Base-by-base conservation (phyloP, 2,329 filamentous ascomycete genomes). In the Mycosphaerella sp. region DNA sequence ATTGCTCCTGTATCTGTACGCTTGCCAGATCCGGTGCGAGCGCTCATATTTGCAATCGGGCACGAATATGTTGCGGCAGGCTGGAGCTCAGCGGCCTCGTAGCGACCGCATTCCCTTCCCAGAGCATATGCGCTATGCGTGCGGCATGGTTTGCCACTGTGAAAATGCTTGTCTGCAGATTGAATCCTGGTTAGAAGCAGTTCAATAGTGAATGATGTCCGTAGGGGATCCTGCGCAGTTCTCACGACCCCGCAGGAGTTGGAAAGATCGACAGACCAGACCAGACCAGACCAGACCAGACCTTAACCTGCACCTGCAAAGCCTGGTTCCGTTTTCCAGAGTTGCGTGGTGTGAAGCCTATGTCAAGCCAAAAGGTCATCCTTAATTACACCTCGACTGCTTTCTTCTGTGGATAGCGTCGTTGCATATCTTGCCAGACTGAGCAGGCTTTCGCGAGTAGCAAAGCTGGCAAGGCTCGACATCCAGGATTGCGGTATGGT, bases 21-120 rank as follows among this genome's bases (percentile, higher is more conserved):
- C 16, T 36, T 53, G 35, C 54, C 50, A 39, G 45, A 25, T 35
- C 43, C 50, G 42, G 55, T 56, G 57, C 57, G 57, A 58, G 42
- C 57, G 57, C 55, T 59, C 57, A 59, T 59, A 13, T 28, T 53
- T 47, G 14, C 21, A 37, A 12, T 47, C 18, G 34, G 32, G 18
- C 39, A 41, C 30, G 25, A 18, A 28, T 27, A 18, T 16, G 4
- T 14, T 9, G n/a, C 28, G 35, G 37, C 37, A 42, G 30, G 16
- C 39, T 34, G 12, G 41, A 49, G 37, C 37, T 35, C 36, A 18
- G 39, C 39, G 6, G 12, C 17, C 39, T 21, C 39, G 18, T 21
- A 13, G 45, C 37, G 25, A 39, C 30, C 35, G 45, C 45, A 49
- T 41, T 21, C 17, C 16, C 25, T 42, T 28, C 39, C 8, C 16